phyloP scores from a whole-genome alignment of 1,139 yeast genomes.

The Debaryomycetaceae sp. region DNA sequence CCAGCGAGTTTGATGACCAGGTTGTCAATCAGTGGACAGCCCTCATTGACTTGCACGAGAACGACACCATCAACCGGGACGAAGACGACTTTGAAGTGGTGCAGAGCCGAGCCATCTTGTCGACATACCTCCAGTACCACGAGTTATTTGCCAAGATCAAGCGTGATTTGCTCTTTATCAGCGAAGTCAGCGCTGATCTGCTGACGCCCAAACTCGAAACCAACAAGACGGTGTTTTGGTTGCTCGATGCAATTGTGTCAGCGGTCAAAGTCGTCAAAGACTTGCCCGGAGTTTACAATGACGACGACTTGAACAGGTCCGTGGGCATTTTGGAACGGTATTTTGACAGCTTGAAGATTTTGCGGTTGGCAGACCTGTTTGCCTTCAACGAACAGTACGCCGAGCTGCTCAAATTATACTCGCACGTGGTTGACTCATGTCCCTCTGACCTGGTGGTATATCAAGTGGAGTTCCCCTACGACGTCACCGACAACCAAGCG shows the following conservation, averaged over 20 bases:
- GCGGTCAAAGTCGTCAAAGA: slow-evolving; percentile 60
- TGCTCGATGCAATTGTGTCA: slow-evolving; percentile 44
- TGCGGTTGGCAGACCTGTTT: slow-evolving; percentile 48
- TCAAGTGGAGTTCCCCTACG: slow-evolving; percentile 33
- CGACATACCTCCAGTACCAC: slow-evolving; percentile 72
- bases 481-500: slow-evolving; percentile 33
- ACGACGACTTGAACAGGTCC: slow-evolving; percentile 59
- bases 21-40: slow-evolving; percentile 35
- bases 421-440: slow-evolving; percentile 30
- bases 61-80: slow-evolving; percentile 41
- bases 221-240: slow-evolving; percentile 43
- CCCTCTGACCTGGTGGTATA: slow-evolving; percentile 17
- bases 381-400: slow-evolving; percentile 39
- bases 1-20: slow-evolving; percentile 26
- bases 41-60: slow-evolving; percentile 43
- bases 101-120: slow-evolving; percentile 71
- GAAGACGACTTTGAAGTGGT: slow-evolving; percentile 49
- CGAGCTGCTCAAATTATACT: slow-evolving; percentile 53
- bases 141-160: slow-evolving; percentile 61
- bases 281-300: slow-evolving; percentile 88
- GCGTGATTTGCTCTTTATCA: slow-evolving; percentile 59
- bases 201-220: slow-evolving; percentile 10
- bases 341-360: slow-evolving; percentile 40
- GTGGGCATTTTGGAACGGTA: slow-evolving; percentile 48
- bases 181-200: slow-evolving; percentile 20